Percentiles rank a stretch among this genome's conserved stretches.
These are phyloP conservation scores for Cryphonectria nitschkei DNA, from an alignment of 2,329 filamentous ascomycete species.

Conservation along the genomic window DNA sequence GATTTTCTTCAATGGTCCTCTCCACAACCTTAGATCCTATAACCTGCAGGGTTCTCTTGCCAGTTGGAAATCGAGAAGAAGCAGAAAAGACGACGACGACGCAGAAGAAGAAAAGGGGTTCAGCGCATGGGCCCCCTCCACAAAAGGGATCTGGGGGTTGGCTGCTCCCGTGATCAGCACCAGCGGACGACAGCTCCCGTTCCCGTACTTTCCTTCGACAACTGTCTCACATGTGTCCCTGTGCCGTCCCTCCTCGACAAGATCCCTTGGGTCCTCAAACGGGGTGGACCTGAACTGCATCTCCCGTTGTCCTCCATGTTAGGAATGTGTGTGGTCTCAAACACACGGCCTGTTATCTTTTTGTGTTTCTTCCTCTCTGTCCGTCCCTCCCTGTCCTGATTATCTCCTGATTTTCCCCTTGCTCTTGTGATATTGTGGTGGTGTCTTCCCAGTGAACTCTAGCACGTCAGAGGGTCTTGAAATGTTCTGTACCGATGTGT, in stretches of 20 bases:
- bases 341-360: background rate
- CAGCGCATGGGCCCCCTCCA: background rate
- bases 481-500: background rate
- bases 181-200: background rate
- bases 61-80: background rate
- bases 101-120: background rate
- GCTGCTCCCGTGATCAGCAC: constrained; percentile 6
- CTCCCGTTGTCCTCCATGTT: background rate
- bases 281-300: background rate
- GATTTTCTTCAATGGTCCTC: constrained; percentile 8
- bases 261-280: background rate
- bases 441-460: background rate
- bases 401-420: background rate
- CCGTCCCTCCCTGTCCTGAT: background rate
- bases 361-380: background rate
- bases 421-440: background rate
- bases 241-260: background rate
- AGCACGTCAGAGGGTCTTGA: background rate
- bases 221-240: background rate
- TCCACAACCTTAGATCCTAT: background rate
- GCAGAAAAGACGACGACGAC: background rate
- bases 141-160: background rate
- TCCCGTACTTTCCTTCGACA: background rate
- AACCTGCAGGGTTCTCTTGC: background rate
- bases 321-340: background rate